Evolutionary conservation across 2,329 filamentous ascomycete genomes (phyloP).

Genomic region (Elsinoe perseae): DNA sequence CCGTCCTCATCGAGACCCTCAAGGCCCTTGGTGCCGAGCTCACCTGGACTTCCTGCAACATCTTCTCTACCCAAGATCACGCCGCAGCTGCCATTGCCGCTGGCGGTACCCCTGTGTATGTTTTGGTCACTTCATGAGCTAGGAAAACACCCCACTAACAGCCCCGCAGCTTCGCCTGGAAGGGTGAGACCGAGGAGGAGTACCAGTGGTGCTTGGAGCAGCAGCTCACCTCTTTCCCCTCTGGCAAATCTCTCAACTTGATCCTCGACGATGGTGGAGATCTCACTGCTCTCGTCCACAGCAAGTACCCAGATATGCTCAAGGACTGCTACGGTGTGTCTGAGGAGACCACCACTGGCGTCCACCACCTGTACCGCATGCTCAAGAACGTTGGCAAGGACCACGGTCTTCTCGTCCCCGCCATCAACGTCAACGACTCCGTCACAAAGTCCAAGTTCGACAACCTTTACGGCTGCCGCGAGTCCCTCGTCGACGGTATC

Average conservation of each 20-base stretch:
- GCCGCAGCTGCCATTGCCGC: conserved; percentile 96
- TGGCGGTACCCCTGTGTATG: conserved; percentile 69
- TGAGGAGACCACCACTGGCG: conserved; percentile 98
- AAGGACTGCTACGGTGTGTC: conserved; percentile 97
- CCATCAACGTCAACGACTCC: conserved; percentile 99
- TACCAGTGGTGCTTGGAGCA: conserved; percentile 99
- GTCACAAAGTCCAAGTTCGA: conserved; percentile 99
- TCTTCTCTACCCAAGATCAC: conserved; percentile 99
- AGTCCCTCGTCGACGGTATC: conserved; percentile 98
- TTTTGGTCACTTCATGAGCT: conserved; percentile 33
- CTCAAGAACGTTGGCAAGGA: conserved; percentile 69
- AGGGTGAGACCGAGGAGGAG: conserved; percentile 97
- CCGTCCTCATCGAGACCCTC: conserved; percentile 98
- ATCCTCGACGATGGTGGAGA: conserved; percentile 99
- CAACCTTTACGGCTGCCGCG: conserved; percentile 99
- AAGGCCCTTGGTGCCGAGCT: conserved; percentile 91
- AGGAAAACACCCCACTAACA: conserved; percentile 31
- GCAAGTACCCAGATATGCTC: conserved; percentile 97
- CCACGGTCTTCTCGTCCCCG: conserved; percentile 69
- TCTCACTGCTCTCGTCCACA: conserved; percentile 90
- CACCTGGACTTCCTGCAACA: conserved; percentile 99
- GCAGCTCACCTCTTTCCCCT: conserved; percentile 94
- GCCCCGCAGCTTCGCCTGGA: conserved; percentile 56
- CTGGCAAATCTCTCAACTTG: conserved; percentile 91
- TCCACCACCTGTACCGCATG: conserved; percentile 99